These are phyloP conservation scores for Rhinocladiella similis DNA, from an alignment of 2,329 filamentous ascomycete genomes.

Conservation along the genomic window DNA sequence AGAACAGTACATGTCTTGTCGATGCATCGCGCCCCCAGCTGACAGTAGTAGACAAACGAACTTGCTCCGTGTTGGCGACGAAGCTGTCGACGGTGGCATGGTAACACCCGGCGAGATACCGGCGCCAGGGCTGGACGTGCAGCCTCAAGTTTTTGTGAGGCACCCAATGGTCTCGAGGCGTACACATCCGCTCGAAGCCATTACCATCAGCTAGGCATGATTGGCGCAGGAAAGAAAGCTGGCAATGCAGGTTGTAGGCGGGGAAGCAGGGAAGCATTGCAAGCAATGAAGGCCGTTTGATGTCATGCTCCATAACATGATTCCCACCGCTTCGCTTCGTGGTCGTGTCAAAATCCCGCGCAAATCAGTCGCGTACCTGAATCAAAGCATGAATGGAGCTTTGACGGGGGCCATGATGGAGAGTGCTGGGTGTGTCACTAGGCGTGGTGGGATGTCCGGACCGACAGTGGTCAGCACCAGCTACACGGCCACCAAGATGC, in stretches of 20 bases:
- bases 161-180: not conserved
- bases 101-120: no score
- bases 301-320: not conserved
- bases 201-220: not conserved
- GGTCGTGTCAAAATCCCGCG: not conserved
- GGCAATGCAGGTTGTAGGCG: not conserved
- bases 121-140: not conserved
- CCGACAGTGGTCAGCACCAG: no score
- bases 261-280: not conserved
- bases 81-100: no score
- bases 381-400: no score
- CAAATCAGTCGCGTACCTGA: not conserved
- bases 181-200: no score
- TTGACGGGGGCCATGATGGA: no score
- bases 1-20: no score
- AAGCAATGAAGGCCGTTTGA: not conserved
- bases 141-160: not conserved
- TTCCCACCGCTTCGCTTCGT: not conserved
- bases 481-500: not conserved
- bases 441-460: no score
- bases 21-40: no score
- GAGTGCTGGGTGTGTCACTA: no score
- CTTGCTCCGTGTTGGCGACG: no score
- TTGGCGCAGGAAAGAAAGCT: not conserved
- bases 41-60: no score